Evolutionary conservation across 2,329 filamentous ascomycete genomes (phyloP), one percentile per base, ranked within the genome.

Genomic region (Diplodia corticola): DNA sequence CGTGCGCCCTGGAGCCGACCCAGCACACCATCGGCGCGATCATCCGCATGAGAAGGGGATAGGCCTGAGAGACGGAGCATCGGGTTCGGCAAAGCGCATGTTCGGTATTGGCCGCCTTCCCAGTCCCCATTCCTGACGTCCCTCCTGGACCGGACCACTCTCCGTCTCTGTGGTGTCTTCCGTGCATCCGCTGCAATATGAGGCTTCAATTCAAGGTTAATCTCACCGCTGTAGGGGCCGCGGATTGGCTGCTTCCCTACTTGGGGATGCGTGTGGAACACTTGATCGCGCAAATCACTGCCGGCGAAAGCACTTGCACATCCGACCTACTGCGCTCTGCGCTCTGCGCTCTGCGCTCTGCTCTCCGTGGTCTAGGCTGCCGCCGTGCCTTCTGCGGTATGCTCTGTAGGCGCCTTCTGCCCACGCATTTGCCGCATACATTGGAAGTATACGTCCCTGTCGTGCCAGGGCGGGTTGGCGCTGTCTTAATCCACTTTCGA

Each of bases 1-100:
- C 57, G 44, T 61, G 44, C 44, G 57, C 28, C 44, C 50, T 28
- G 57, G 57, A 35, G 55, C 26, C 50, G 54, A 37, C 15, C 26
- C 9, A 60, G 40, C 55, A 60, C 37, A 61, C 50, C 57, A 61
- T 61, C 57, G 57, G 57, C n/a, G 57, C 57, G 57, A 61, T 61
- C 57, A 61, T 61, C 40, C 48, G 57, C 57, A 49, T 61, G n/a
- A 50, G 12, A 44, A 44, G 13, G 44, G 44, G 28, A 12, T 30
- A 49, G 20, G 51, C 51, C 30, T 30, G 44, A 44, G 24, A n/a
- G 33, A 40, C 40, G 57, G 57, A 61, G 24, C 44, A 24, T 37
- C 57, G 57, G 57, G 57, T 24, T 13, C 13, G 22, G 22, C 4
- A n/a, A 37, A n/a, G 24, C 17, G 51, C 33, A 22, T 30, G n/a